Evolutionary conservation across 129 eudicot genomes (phyloP).

Genomic region (Silybum marianum): DNA sequence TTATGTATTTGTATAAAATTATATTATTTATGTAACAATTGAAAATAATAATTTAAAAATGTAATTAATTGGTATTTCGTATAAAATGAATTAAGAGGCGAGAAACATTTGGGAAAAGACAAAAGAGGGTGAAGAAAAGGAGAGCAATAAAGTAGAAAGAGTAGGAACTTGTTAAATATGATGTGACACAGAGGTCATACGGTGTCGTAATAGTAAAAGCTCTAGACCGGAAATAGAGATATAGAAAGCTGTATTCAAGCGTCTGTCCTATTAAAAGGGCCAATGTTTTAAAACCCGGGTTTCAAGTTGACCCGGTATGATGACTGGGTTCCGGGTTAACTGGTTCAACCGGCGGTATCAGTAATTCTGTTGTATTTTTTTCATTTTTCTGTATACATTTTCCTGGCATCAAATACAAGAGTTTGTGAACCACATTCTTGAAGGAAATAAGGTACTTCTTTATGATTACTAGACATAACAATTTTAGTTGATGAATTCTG

Average conservation of each 20-base stretch:
- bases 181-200: neutral
- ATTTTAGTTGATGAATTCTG: too few relatives aligned
- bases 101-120: neutral
- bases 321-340: too few relatives aligned
- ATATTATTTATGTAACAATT: neutral
- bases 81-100: neutral
- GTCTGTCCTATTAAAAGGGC: neutral
- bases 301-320: too few relatives aligned
- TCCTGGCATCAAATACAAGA: too few relatives aligned
- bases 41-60: neutral
- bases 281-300: too few relatives aligned
- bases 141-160: neutral
- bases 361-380: too few relatives aligned
- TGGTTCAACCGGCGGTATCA: too few relatives aligned
- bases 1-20: too few relatives aligned
- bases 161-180: neutral
- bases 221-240: neutral
- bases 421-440: too few relatives aligned
- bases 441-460: too few relatives aligned
- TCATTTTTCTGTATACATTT: too few relatives aligned
- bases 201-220: neutral
- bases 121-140: slow-evolving; percentile 8
- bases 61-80: neutral
- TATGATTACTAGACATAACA: too few relatives aligned
- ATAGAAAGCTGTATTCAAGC: neutral